phyloP scores from a whole-genome alignment of 2,329 filamentous ascomycete species.

The Didymella pomorum region DNA sequence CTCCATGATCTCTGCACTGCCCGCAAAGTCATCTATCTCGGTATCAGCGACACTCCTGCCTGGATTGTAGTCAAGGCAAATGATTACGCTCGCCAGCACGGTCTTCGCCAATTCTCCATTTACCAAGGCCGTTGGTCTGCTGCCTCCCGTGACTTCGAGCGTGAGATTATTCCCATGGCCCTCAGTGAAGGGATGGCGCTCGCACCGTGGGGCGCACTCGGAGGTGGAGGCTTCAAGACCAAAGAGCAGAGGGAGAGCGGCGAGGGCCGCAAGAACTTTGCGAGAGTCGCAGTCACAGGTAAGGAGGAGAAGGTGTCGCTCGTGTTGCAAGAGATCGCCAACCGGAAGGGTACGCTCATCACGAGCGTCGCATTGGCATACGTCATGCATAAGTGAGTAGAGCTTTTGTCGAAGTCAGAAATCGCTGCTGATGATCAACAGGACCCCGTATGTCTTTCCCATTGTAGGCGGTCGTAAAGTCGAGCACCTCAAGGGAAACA shows the following conservation, averaged over 20 bases:
- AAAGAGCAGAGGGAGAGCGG: conserved; percentile 29
- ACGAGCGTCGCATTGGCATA: conserved; percentile 74
- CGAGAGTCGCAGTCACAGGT: conserved; percentile 46
- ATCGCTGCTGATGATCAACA: conserved; percentile 32
- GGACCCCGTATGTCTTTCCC: conserved; percentile 71
- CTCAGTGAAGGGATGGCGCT: conserved; percentile 69
- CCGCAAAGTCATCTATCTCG: conserved; percentile 57
- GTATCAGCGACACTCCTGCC: conserved; percentile 54
- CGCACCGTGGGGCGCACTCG: conserved; percentile 63
- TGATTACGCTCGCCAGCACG: conserved; percentile 51
- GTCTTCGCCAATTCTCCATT: conserved; percentile 55
- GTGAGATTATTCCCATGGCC: conserved; percentile 74
- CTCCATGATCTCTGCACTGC: conserved; percentile 52
- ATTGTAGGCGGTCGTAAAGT: conserved; percentile 75
- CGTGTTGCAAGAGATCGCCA: conserved; percentile 67
- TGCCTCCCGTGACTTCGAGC: conserved; percentile 70
- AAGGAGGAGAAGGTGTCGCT: conserved; percentile 61
- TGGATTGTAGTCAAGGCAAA: conserved; percentile 44
- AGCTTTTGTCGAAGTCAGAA: not conserved
- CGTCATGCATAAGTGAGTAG: conserved; percentile 67
- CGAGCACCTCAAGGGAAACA: conserved; percentile 73
- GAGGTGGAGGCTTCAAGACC: conserved; percentile 55
- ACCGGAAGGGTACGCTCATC: conserved; percentile 63
- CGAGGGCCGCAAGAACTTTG: conserved; percentile 51
- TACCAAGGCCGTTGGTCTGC: conserved; percentile 73